Conservation (phyloP, 495 filamentous ascomycete genomes). For the Aspergillus cavernicola region DNA sequence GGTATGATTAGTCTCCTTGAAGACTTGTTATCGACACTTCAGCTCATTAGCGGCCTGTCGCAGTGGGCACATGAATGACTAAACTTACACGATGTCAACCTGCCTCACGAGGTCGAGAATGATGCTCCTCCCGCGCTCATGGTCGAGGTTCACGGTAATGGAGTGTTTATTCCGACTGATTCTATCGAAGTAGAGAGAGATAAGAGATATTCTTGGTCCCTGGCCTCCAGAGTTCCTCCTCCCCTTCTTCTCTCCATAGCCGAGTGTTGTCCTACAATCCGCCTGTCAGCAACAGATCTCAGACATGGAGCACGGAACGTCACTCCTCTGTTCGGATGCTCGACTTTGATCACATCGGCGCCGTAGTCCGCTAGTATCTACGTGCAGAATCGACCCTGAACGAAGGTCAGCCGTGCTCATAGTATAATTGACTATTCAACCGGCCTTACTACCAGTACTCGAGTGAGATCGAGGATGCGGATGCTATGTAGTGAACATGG, state of each 20-base stretch:
- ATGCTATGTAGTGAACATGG: conserved; percentile 63
- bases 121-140: conserved; percentile 65
- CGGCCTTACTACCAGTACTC: conserved; percentile 75
- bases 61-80: neutral
- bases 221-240: conserved; percentile 40
- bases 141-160: conserved; percentile 73
- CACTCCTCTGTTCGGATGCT: conserved; percentile 75
- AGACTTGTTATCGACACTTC: conserved; percentile 68
- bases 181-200: neutral
- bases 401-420: neutral
- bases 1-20: conserved; percentile 65
- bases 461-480: conserved; percentile 80
- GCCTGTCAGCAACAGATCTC: neutral
- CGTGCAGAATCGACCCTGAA: conserved; percentile 72
- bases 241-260: conserved; percentile 61
- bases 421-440: neutral
- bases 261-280: neutral
- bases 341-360: conserved; percentile 87
- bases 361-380: conserved; percentile 91
- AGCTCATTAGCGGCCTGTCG: neutral
- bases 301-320: neutral
- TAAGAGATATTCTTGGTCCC: neutral
- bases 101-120: conserved; percentile 67
- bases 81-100: conserved; percentile 62
- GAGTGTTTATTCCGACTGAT: conserved; percentile 75